Evolutionary conservation across 192 early-diverging fungal genomes (phyloP).

Genomic region (Podochytrium sp.): DNA sequence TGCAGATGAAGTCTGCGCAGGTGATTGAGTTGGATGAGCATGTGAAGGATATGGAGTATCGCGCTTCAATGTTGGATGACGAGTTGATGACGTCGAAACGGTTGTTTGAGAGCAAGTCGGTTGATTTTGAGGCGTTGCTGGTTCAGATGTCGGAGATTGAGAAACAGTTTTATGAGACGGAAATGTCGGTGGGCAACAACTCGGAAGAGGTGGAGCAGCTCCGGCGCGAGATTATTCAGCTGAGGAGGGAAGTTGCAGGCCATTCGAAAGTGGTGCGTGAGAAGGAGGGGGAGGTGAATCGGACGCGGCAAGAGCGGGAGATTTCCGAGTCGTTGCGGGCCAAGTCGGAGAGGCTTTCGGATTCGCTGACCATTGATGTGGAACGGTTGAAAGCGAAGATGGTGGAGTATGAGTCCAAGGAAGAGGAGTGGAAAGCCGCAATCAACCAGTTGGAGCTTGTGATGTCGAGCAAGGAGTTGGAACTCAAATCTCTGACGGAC

Average conservation of each 20-base stretch:
- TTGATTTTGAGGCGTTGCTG: constrained; percentile 55
- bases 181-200: constrained; percentile 28
- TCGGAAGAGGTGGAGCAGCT: constrained; percentile 40
- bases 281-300: constrained; percentile 55
- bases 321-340: constrained; percentile 57
- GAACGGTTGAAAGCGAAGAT: constrained; percentile 34
- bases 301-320: constrained; percentile 54
- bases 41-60: constrained; percentile 40
- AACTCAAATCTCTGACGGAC: neutral
- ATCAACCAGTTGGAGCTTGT: constrained; percentile 34
- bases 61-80: constrained; percentile 50
- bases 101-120: constrained; percentile 56
- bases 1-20: constrained; percentile 36
- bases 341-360: constrained; percentile 49
- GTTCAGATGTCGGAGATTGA: constrained; percentile 56
- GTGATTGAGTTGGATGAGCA: constrained; percentile 30
- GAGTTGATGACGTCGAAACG: constrained; percentile 55
- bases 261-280: constrained; percentile 48
- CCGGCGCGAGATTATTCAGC: constrained; percentile 40
- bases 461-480: constrained; percentile 9
- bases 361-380: constrained; percentile 44
- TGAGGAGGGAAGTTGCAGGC: constrained; percentile 25
- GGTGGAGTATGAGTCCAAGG: constrained; percentile 34
- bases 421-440: constrained; percentile 34
- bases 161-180: constrained; percentile 45